Percentiles rank a stretch among this genome's conserved stretches.
These are phyloP conservation scores for Leccinellum luteum DNA, from an alignment of 768 basidiomycete genomes.

Conservation along the genomic window DNA sequence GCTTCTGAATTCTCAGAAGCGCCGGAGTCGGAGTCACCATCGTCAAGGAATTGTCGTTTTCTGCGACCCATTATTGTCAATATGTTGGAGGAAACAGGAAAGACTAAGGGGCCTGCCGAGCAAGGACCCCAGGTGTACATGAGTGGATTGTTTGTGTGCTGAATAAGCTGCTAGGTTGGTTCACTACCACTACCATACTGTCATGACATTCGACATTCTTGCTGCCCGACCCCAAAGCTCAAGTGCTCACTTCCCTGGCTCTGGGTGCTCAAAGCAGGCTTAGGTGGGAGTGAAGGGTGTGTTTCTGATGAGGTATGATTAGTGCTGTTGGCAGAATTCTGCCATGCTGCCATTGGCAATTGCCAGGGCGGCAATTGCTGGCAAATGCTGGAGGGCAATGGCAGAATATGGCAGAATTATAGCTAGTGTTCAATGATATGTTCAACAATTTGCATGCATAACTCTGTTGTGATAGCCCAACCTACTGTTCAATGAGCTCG, in stretches of 20 bases:
- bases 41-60: slow-evolving; percentile 74
- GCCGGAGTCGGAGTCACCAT: slow-evolving; percentile 71
- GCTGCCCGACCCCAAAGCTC: no score
- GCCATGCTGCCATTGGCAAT: neutral
- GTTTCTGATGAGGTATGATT: no score
- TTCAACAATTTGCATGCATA: neutral
- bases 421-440: neutral
- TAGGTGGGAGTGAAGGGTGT: no score
- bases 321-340: neutral
- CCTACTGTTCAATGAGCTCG: neutral
- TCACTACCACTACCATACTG: no score
- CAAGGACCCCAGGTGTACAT: no score
- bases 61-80: slow-evolving; percentile 60
- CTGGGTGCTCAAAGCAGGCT: no score
- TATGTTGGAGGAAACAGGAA: no score
- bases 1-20: slow-evolving; percentile 60
- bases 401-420: neutral
- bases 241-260: no score
- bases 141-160: no score
- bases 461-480: neutral
- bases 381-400: neutral
- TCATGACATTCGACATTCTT: no score
- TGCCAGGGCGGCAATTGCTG: neutral
- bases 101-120: no score
- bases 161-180: no score